phyloP scores from a whole-genome alignment of 2,329 filamentous ascomycete species.

The Arachnomyces sp. region DNA sequence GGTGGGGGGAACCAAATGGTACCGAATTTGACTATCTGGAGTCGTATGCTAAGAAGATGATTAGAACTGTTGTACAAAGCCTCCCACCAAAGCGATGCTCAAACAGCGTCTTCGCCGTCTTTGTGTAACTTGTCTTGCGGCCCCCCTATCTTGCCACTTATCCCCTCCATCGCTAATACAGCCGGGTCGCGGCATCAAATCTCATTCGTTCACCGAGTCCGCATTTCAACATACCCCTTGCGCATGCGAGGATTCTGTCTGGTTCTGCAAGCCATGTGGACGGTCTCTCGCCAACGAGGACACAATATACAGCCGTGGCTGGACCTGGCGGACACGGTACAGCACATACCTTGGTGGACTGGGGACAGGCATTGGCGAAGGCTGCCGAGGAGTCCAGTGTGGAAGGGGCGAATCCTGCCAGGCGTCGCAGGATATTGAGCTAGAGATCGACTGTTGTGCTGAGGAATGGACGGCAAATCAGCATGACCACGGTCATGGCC shows the following conservation, averaged over 20 bases:
- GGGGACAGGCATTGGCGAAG: constrained; percentile 81
- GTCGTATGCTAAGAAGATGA: constrained; percentile 1
- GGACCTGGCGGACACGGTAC: constrained; percentile 85
- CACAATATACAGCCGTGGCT: constrained; percentile 59
- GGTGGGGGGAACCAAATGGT: constrained; percentile 44
- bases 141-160: constrained; percentile 48
- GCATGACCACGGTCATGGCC: constrained; percentile 18
- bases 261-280: constrained; percentile 81
- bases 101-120: constrained; percentile 73
- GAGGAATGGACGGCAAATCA: constrained; percentile 56
- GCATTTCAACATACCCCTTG: constrained; percentile 51
- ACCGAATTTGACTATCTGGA: constrained; percentile 6
- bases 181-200: constrained; percentile 5
- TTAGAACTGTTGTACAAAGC: constrained; percentile 86
- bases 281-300: constrained; percentile 55
- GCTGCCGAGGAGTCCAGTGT: constrained; percentile 80
- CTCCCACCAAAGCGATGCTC: constrained; percentile 60
- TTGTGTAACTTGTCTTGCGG: constrained; percentile 66
- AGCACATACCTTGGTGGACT: constrained; percentile 69
- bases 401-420: constrained; percentile 70
- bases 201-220: constrained; percentile 39
- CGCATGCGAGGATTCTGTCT: constrained; percentile 54
- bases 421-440: constrained; percentile 67
- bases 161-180: constrained; percentile 24
- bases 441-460: constrained; percentile 80